phyloP scores from a whole-genome alignment of 2,329 filamentous ascomycete genomes.

The Fusarium piperis region DNA sequence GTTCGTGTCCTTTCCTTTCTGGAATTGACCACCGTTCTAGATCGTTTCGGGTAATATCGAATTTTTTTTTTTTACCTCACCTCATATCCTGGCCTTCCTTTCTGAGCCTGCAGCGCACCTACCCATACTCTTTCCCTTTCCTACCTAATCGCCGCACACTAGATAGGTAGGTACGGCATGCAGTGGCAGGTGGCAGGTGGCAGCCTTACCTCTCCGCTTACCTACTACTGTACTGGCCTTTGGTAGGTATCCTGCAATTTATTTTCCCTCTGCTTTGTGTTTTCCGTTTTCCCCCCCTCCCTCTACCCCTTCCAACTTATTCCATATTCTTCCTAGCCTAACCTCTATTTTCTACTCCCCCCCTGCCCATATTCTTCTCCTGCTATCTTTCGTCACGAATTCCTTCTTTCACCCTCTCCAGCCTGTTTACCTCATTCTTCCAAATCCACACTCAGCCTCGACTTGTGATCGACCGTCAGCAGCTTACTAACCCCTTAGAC shows the following conservation, averaged over 20 bases:
- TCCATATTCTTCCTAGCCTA: conserved; percentile 16
- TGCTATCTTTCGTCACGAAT: not conserved
- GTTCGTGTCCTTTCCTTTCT: not conserved
- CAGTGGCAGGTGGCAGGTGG: not conserved
- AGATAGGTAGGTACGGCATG: not conserved
- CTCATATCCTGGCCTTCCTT: not conserved
- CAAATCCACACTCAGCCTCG: conserved; percentile 22
- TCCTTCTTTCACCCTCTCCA: not conserved
- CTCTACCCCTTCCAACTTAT: not conserved
- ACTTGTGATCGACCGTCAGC: conserved; percentile 27
- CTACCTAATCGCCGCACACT: not conserved
- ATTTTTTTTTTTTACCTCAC: not conserved
- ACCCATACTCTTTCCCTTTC: not conserved
- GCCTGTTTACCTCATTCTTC: conserved; percentile 29
- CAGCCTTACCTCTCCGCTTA: not conserved
- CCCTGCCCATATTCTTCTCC: conserved; percentile 8
- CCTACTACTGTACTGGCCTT: not conserved
- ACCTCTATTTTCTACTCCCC: not conserved
- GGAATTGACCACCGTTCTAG: conserved; percentile 1
- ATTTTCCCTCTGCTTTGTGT: not conserved
- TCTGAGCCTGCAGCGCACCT: not conserved
- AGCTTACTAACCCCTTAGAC: conserved; percentile 41
- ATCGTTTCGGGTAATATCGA: conserved; percentile 9
- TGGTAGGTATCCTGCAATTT: not conserved
- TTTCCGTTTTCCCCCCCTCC: not conserved